Base-by-base conservation (phyloP, 768 basidiomycete genomes). In the Leccinum boreale region DNA sequence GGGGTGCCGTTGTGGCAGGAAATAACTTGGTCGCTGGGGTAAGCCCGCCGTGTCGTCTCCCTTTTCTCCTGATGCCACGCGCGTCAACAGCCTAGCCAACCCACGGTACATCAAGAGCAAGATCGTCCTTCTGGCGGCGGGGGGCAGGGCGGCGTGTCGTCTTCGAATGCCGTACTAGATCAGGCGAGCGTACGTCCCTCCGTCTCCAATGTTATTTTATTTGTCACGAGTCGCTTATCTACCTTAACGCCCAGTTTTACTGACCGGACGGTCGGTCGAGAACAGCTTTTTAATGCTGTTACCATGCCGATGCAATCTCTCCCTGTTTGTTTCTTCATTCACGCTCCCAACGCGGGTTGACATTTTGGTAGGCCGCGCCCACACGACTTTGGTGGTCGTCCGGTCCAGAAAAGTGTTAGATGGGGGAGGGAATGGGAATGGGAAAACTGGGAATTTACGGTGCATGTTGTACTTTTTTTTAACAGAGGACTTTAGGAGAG, bases 1-100 rank as follows among this genome's bases (percentile, higher is more conserved):
- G 45, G 5, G 58, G 52, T 12, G 50, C 23, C 46, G 53, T 50
- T 14, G 28, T 59, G 9, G 57, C 49, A 24, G 68, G 61, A 10
- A 62, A 52, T 14, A 65, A 58, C 47, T 29, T 65, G 51, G 58
- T 62, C 9, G 63, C 70, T 44, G 71, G 69, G 52, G 71, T 73
- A 31, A 54, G 71, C 44, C n/a, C 12, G 19, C 10, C 4, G 19
- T 31, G n/a, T 44, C 10, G 42, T 44, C 19, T 44, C 10, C 42
- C 42, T 44, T 11, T 11, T 11, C 19, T 44, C n/a, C 42, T 59
- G 17, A 58, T 47, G 17, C 0, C 42, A 44, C 42, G 6, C 4
- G 10, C 24, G 26, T 8, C 14, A 28, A 15, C 44, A 70, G 70
- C 62, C 69, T 2, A 70, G 69, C 42, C 69, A 70, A 58, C 49